Conservation (phyloP, 2,329 filamentous ascomycete species). For the Ophiocordyceps camponoti-rufipedis region DNA sequence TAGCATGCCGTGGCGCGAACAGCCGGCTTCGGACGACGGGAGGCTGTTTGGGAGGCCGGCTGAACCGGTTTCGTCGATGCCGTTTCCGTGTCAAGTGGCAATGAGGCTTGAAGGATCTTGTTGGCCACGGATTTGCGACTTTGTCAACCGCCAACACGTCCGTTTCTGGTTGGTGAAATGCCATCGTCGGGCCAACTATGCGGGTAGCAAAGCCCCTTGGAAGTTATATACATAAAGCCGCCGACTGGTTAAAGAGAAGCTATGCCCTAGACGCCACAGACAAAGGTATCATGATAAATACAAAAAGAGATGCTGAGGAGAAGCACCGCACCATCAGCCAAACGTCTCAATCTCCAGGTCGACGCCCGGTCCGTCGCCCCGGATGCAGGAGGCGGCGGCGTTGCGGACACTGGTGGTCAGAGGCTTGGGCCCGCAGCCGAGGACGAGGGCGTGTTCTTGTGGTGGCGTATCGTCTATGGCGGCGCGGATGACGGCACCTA, state of each 20-base stretch:
- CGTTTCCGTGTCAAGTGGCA: no score
- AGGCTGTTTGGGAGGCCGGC: no score
- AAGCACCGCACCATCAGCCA: constrained; percentile 15
- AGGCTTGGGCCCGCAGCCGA: constrained; percentile 26
- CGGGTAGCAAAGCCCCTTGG: no score
- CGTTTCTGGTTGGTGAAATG: no score
- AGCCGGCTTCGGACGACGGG: no score
- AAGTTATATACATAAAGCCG: no score
- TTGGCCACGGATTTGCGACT: no score
- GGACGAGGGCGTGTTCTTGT: constrained; percentile 19
- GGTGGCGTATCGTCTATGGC: constrained; percentile 10
- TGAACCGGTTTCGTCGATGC: no score
- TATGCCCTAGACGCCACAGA: neutral
- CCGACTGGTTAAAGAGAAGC: neutral
- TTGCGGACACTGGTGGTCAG: constrained; percentile 24
- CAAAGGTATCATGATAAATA: neutral
- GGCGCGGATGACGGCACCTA: constrained; percentile 15
- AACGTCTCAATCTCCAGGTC: constrained; percentile 31
- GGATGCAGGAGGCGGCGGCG: constrained; percentile 20
- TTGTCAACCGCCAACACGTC: no score
- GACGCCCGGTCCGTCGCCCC: constrained; percentile 20
- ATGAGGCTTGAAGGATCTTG: no score
- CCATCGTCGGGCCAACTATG: no score
- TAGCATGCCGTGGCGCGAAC: no score
- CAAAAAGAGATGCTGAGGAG: neutral